Evolutionary conservation across 768 basidiomycete species (phyloP), one percentile per base, ranked within the genome.

Genomic region (Neoboletus brunneissimus): DNA sequence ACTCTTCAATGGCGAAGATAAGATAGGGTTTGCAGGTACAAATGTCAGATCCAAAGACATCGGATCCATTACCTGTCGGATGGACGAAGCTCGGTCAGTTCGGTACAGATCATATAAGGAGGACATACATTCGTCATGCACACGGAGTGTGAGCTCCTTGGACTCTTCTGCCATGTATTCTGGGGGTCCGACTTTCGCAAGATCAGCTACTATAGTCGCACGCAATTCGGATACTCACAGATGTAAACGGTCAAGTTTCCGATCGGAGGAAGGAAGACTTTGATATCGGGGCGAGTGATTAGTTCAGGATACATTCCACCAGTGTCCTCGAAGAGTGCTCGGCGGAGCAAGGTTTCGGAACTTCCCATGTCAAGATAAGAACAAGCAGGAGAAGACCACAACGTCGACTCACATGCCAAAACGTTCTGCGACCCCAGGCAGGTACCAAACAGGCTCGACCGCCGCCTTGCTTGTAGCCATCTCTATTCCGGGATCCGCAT

Each of bases 281-380:
- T 95, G 77, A 98, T 88, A 66, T 98, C 96, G 0, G 94, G 90
- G 22, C 94, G 85, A 7, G 96, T 98, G 66, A 98, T 87, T 31
- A 98, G 82, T 65, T 98, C 96, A 3, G 95, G 94, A 70, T 91
- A 94, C 89, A 92, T 93, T 66, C 94, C 93, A 63, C 92, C 94
- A 0, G 93, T 96, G 60, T 97, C 96, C 70, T 98, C 96, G 62
- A 98, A 98, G 37, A 98, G 78, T 0, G 91, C 88, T n/a, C 96
- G 81, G 20, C 96, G 85, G 3, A 98, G 82, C 0, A 93, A 73
- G 18, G 78, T 81, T 71, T 98, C 96, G 0, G 91, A 89, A 48
- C 89, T 91, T 66, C 13, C 13, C 32, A 46, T 13, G 52, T 48
- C 37, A 23, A 49, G 13, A 23, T 57, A 22, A 59, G 53, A 27